Percentiles rank a stretch among this genome's conserved stretches.
These are phyloP conservation scores for Myxozyma udenii DNA, from an alignment of 805 yeast genomes.

Conservation along the genomic window DNA sequence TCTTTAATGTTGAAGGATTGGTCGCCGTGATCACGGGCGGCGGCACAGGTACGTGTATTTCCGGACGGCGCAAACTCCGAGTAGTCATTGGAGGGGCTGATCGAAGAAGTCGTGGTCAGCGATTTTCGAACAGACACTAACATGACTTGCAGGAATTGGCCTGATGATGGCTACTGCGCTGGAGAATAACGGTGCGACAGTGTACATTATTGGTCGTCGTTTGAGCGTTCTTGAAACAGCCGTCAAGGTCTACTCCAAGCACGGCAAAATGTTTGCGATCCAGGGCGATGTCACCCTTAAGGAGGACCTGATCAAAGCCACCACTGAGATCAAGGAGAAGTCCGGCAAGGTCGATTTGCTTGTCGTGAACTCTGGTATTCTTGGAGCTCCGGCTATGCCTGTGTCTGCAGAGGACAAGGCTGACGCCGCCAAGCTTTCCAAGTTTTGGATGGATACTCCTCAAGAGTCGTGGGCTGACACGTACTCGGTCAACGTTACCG, in stretches of 20 bases:
- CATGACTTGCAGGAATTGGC: slow-evolving; percentile 23
- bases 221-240: slow-evolving; percentile 25
- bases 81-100: not conserved
- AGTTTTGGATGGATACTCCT: slow-evolving; percentile 18
- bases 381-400: slow-evolving; percentile 11
- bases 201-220: slow-evolving; percentile 32
- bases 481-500: slow-evolving; percentile 27
- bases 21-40: slow-evolving; percentile 74
- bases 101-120: too few relatives aligned
- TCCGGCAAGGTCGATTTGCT: slow-evolving; percentile 26
- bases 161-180: slow-evolving; percentile 29
- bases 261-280: slow-evolving; percentile 24
- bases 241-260: slow-evolving; percentile 22
- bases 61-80: not conserved
- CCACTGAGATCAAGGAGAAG: slow-evolving; percentile 23
- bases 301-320: slow-evolving; percentile 14
- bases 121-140: too few relatives aligned
- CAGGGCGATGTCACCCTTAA: slow-evolving; percentile 28
- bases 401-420: slow-evolving; percentile 14
- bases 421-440: slow-evolving; percentile 14
- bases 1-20: slow-evolving; percentile 66
- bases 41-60: slow-evolving; percentile 47
- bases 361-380: slow-evolving; percentile 28
- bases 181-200: slow-evolving; percentile 31
- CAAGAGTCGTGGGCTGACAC: slow-evolving; percentile 27